Conservation (phyloP, 2,329 filamentous ascomycete species). For the Fusarium torulosum region DNA sequence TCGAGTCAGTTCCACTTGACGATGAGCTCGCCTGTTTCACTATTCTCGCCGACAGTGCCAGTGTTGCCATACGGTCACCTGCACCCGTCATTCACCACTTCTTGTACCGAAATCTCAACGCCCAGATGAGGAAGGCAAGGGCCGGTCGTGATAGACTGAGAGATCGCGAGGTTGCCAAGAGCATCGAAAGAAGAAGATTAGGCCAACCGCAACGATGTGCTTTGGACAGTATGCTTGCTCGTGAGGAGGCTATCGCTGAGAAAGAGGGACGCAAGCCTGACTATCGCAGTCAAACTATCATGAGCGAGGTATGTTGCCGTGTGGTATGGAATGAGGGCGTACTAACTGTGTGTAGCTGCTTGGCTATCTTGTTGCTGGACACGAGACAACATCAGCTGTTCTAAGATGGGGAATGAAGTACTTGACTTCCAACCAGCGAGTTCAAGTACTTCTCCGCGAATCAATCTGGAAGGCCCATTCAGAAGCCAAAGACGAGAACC, state of each 20-base stretch:
- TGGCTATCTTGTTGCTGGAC: slow-evolving; percentile 46
- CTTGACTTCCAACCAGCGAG: slow-evolving; percentile 36
- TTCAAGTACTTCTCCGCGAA: slow-evolving; percentile 49
- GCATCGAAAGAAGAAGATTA: slow-evolving; percentile 8
- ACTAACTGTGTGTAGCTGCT: slow-evolving; percentile 28
- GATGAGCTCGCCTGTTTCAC: slow-evolving; percentile 23
- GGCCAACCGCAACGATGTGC: slow-evolving; percentile 32
- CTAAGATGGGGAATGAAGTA: slow-evolving; percentile 45
- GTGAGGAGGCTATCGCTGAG: slow-evolving; percentile 49
- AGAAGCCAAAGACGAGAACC: slow-evolving; percentile 29
- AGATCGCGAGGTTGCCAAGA: slow-evolving; percentile 34
- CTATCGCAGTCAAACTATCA: slow-evolving; percentile 50
- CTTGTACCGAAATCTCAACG: slow-evolving; percentile 23
- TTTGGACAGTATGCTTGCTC: slow-evolving; percentile 50
- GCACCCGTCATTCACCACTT: slow-evolving; percentile 20
- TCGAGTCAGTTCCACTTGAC: slow-evolving; percentile 13
- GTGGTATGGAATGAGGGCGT: rapidly evolving
- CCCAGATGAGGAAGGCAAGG: slow-evolving; percentile 20
- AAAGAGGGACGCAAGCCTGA: slow-evolving; percentile 49
- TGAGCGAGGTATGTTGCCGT: slow-evolving; percentile 48
- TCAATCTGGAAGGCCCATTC: slow-evolving; percentile 33
- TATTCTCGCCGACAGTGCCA: slow-evolving; percentile 22
- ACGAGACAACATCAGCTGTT: slow-evolving; percentile 45
- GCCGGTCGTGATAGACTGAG: slow-evolving; percentile 9
- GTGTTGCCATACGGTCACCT: slow-evolving; percentile 17